Conservation (phyloP, 208 protist genomes). For the Trypanosoma brucei region DNA sequence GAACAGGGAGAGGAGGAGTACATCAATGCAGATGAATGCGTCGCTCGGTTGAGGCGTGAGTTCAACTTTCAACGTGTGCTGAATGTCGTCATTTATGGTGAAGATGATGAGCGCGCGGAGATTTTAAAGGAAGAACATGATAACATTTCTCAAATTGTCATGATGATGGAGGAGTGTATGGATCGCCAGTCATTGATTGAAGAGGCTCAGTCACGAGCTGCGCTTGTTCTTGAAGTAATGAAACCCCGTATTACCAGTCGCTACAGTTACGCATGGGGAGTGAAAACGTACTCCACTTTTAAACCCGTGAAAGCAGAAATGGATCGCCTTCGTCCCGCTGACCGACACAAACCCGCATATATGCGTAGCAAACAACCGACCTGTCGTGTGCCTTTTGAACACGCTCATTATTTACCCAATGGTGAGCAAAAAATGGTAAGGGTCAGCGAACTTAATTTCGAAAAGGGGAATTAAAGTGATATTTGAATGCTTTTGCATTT, state of each 20-base stretch:
- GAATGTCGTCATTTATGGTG: slow-evolving; percentile 10
- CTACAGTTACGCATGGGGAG: slow-evolving; percentile 20
- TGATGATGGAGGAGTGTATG: slow-evolving; percentile 7
- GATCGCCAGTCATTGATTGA: slow-evolving; percentile 1
- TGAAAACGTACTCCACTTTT: not conserved
- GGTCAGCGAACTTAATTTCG: too few relatives aligned
- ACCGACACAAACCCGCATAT: slow-evolving; percentile 17
- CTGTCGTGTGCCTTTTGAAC: slow-evolving; percentile 15
- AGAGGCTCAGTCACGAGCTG: not conserved
- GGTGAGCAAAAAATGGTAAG: too few relatives aligned
- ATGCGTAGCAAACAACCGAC: slow-evolving; percentile 5
- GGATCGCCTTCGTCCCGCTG: slow-evolving; percentile 3
- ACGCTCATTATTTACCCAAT: not conserved
- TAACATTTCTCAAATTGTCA: not conserved
- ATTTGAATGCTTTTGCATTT: too few relatives aligned
- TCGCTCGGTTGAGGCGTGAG: not conserved
- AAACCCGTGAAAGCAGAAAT: slow-evolving; percentile 1
- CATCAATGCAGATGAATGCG: not conserved
- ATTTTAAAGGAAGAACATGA: slow-evolving; percentile 6
- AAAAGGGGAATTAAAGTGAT: too few relatives aligned
- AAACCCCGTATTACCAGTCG: slow-evolving; percentile 10
- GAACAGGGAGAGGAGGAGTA: too few relatives aligned
- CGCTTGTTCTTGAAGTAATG: slow-evolving; percentile 14
- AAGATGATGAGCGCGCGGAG: not conserved
- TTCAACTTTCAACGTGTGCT: not conserved